Conservation (phyloP, 805 yeast genomes). For the Wickerhamiella australiensis region DNA sequence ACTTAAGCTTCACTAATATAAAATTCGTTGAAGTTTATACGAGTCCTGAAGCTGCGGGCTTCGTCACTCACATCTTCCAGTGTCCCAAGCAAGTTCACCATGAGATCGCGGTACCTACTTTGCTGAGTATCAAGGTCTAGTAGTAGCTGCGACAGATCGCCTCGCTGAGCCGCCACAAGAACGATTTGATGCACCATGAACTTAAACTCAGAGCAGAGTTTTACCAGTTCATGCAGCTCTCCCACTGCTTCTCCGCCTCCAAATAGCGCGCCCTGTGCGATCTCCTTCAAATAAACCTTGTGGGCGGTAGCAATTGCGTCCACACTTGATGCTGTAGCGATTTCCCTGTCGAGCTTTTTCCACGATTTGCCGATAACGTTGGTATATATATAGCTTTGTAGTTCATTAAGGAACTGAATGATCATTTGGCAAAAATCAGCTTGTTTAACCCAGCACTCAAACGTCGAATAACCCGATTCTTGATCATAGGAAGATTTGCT, state of each 20-base stretch:
- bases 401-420: conserved; percentile 27
- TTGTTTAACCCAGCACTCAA: conserved; percentile 20
- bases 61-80: conserved; percentile 26
- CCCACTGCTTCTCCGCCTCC: conserved; percentile 25
- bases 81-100: conserved; percentile 22
- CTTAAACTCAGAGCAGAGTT: conserved; percentile 23
- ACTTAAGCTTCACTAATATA: conserved; percentile 16
- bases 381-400: conserved; percentile 29
- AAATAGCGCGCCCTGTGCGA: conserved; percentile 27
- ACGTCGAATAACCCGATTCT: background rate
- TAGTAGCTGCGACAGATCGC: background rate
- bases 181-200: conserved; percentile 12
- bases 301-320: conserved; percentile 30
- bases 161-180: conserved; percentile 11
- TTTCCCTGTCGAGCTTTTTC: conserved; percentile 14
- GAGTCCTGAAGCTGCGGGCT: conserved; percentile 27
- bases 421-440: conserved; percentile 24
- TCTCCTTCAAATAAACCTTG: conserved; percentile 23
- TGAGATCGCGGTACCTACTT: conserved; percentile 19
- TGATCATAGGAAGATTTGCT: conserved; percentile 19
- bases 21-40: conserved; percentile 30
- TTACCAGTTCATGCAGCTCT: conserved; percentile 27
- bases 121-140: conserved; percentile 1
- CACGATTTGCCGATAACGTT: conserved; percentile 32
- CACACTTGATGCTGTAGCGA: conserved; percentile 23